Evolutionary conservation across 169 alveolate genomes (phyloP), one percentile per base, ranked within the genome.

Genomic region (Perkinsus olseni): DNA sequence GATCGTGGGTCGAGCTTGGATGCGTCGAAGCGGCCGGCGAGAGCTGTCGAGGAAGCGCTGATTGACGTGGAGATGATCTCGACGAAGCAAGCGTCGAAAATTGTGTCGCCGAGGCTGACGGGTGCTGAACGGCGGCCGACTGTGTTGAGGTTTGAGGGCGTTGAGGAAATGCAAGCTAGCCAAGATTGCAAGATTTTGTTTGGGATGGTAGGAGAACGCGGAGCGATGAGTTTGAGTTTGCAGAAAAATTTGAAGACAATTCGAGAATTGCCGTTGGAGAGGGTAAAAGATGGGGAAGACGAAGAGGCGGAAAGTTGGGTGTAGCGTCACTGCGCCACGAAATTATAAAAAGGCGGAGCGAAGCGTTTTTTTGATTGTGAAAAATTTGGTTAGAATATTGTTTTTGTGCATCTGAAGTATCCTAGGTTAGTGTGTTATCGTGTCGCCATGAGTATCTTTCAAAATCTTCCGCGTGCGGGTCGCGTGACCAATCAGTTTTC

Each of bases 321-420:
- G 82, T 62, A 62, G 34, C 82, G 82, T 62, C 82, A 62, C 82
- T 62, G 82, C 82, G 82, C 82, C 82, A 62, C 82, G 82, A 62
- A 62, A 62, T 62, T 62, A 62, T n/a, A n/a, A n/a, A n/a, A n/a
- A n/a, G 50, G 50, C 50, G 50, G 50, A 40, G 50, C 50, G 50
- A 40, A 40, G 50, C 50, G 3, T 3, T 40, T 40, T 40, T 6
- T 40, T 40, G 50, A 6, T 40, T n/a, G n/a, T n/a, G n/a, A n/a
- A 6, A 40, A 40, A 40, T 40, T 40, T 40, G 50, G 11, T 40
- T 40, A 40, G 50, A 6, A 40, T 40, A n/a, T 11, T 40, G 3
- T 3, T 40, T 40, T 40, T 40, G 11, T 40, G 50, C 50, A 40
- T 40, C 50, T 40, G 50, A 40, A 11, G 50, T 40, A 40, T 40